phyloP scores from a whole-genome alignment of 2,329 filamentous ascomycete genomes.

The Immersiporthe knoxdaviesiana region DNA sequence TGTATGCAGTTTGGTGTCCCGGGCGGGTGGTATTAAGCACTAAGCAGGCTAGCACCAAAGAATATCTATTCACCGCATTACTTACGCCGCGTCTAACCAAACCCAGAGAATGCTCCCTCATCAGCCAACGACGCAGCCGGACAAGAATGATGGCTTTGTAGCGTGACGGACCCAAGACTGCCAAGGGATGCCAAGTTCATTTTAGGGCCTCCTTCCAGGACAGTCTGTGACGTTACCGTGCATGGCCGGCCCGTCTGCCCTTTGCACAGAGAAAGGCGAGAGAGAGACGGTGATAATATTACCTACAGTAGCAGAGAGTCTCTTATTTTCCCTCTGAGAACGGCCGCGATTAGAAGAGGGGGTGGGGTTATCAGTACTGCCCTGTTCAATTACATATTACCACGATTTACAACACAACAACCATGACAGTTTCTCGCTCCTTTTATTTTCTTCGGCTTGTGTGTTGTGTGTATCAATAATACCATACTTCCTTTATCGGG shows the following conservation, averaged over 20 bases:
- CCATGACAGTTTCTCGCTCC: neutral
- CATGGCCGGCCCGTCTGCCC: neutral
- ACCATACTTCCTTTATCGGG: neutral
- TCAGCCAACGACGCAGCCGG: neutral
- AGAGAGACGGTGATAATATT: neutral
- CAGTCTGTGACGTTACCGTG: neutral
- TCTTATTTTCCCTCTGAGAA: neutral
- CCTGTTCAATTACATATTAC: neutral
- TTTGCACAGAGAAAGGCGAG: neutral
- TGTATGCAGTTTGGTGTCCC: neutral
- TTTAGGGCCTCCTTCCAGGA: neutral
- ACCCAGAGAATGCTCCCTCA: neutral
- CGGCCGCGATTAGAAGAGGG: neutral
- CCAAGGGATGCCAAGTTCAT: neutral
- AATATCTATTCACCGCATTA: neutral
- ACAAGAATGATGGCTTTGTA: neutral
- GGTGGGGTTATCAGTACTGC: neutral
- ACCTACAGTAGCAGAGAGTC: neutral
- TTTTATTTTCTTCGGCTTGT: neutral
- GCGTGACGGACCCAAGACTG: neutral
- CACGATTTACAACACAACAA: neutral
- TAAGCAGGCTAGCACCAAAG: constrained; percentile 2
- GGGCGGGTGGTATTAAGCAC: neutral
- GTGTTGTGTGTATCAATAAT: neutral
- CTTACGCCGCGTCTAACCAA: neutral